Conservation (phyloP, 805 yeast genomes). For the Wickerhamomyces bisporus region DNA sequence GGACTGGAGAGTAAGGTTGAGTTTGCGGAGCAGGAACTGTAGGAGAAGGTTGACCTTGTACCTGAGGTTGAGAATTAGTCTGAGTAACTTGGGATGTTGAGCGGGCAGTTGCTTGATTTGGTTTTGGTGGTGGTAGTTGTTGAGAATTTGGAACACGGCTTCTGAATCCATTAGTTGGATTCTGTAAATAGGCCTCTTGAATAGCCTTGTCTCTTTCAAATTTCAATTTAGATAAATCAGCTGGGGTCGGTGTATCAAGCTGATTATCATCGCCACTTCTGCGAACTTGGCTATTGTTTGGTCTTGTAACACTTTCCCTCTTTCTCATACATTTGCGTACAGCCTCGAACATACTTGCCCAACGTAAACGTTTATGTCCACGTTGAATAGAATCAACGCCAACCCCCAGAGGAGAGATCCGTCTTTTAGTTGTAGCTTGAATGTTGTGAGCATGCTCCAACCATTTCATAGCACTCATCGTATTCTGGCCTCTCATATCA, state of each 20-base stretch:
- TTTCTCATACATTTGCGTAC: slow-evolving; percentile 86
- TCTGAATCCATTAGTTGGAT: slow-evolving; percentile 19
- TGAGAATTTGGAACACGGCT: slow-evolving; percentile 4
- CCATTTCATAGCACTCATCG: slow-evolving; percentile 86
- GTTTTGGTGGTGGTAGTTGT: background rate
- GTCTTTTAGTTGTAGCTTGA: slow-evolving; percentile 80
- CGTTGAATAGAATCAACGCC: slow-evolving; percentile 88
- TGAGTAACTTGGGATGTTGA: background rate
- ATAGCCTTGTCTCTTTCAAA: slow-evolving; percentile 81
- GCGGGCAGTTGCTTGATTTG: background rate
- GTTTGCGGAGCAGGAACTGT: slow-evolving; percentile 3
- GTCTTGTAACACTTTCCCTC: slow-evolving; percentile 71
- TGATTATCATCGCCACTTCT: slow-evolving; percentile 35
- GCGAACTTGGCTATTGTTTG: slow-evolving; percentile 41
- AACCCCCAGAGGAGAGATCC: slow-evolving; percentile 91
- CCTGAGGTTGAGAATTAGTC: slow-evolving; percentile 1
- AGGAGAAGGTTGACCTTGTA: slow-evolving; percentile 1
- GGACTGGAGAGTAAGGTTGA: slow-evolving; percentile 5
- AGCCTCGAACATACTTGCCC: slow-evolving; percentile 98
- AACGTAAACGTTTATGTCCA: slow-evolving; percentile 84
- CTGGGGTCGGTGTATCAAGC: slow-evolving; percentile 68
- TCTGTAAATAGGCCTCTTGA: slow-evolving; percentile 63
- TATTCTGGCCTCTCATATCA: slow-evolving; percentile 84
- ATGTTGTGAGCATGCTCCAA: slow-evolving; percentile 85
- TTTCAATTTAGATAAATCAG: slow-evolving; percentile 77